These are phyloP conservation scores for Saccharomyces kudriavzevii DNA, from an alignment of 805 yeast genomes.

Conservation along the genomic window DNA sequence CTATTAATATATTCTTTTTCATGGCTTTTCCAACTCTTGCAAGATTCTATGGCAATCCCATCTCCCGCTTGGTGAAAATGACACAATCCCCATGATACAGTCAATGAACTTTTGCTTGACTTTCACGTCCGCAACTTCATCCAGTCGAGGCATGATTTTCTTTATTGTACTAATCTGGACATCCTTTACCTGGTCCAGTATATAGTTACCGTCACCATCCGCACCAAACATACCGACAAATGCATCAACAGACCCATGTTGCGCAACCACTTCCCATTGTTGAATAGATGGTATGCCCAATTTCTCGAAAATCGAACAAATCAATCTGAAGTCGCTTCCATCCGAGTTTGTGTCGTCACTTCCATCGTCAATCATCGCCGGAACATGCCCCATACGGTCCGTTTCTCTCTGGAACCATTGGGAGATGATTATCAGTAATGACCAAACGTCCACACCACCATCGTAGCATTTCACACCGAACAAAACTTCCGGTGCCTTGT, in stretches of 20 bases:
- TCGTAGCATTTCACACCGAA: slow-evolving; percentile 51
- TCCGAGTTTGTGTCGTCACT: slow-evolving; percentile 12
- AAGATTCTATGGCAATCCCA: slow-evolving; percentile 11
- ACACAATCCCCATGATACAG: slow-evolving; percentile 37
- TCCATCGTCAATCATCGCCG: slow-evolving; percentile 26
- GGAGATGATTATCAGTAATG: slow-evolving; percentile 52
- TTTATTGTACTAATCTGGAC: slow-evolving; percentile 9
- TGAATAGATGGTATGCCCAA: slow-evolving; percentile 55
- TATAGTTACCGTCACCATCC: slow-evolving; percentile 20
- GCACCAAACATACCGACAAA: slow-evolving; percentile 30
- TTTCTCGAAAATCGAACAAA: slow-evolving; percentile 44
- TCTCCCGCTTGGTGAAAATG: slow-evolving; percentile 41
- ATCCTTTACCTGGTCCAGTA: slow-evolving; percentile 7
- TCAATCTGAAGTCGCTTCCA: slow-evolving; percentile 52
- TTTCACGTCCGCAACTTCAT: slow-evolving; percentile 6
- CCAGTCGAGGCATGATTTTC: slow-evolving; percentile 18
- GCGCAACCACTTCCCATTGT: slow-evolving; percentile 35
- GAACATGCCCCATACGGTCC: slow-evolving; percentile 10
- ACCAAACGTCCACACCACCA: slow-evolving; percentile 62
- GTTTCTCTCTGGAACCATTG: slow-evolving; percentile 37
- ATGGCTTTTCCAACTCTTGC: slow-evolving; percentile 3
- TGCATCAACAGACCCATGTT: slow-evolving; percentile 26
- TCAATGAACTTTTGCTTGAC: slow-evolving; percentile 12
- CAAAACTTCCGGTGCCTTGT: slow-evolving; percentile 70
- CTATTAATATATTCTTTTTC: background rate